phyloP scores from a whole-genome alignment of 2,329 filamentous ascomycete genomes.

The Grosmannia clavigera region DNA sequence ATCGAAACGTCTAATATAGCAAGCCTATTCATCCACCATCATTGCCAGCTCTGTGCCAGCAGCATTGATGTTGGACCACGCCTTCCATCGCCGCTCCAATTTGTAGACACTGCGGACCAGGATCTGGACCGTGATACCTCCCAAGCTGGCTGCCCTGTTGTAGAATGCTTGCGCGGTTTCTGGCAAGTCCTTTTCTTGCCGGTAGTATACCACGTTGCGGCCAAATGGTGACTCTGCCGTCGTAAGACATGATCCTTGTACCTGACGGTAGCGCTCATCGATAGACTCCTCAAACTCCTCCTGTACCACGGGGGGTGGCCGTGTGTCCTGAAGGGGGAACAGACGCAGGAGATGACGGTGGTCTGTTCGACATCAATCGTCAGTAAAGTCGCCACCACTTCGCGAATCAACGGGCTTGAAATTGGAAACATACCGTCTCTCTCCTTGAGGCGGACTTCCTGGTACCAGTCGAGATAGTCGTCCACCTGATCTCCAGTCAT shows the following conservation, averaged over 20 bases:
- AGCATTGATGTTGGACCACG: slow-evolving; percentile 16
- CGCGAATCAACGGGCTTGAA: background rate
- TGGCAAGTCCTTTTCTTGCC: slow-evolving; percentile 28
- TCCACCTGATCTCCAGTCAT: slow-evolving; percentile 53
- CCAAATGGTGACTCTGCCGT: background rate
- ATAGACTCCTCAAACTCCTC: slow-evolving; percentile 10
- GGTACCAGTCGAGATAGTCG: slow-evolving; percentile 70
- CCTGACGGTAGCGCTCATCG: slow-evolving; percentile 8
- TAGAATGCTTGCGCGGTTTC: slow-evolving; percentile 29
- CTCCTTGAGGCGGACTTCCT: slow-evolving; percentile 39
- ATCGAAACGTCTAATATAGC: background rate
- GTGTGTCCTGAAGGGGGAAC: slow-evolving; percentile 19
- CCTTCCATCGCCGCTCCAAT: slow-evolving; percentile 23
- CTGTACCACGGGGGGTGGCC: background rate
- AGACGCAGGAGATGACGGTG: slow-evolving; percentile 20
- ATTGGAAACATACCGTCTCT: slow-evolving; percentile 6
- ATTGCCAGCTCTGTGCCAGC: background rate
- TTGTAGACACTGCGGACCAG: slow-evolving; percentile 23
- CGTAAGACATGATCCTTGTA: background rate
- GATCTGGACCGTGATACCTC: slow-evolving; percentile 22
- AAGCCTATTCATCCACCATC: background rate
- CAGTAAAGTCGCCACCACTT: background rate
- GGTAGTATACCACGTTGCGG: slow-evolving; percentile 20
- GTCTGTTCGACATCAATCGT: slow-evolving; percentile 11
- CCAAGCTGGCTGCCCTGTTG: slow-evolving; percentile 20